Evolutionary conservation across 2,329 filamentous ascomycete genomes (phyloP).

Genomic region (Venturia carpophila): DNA sequence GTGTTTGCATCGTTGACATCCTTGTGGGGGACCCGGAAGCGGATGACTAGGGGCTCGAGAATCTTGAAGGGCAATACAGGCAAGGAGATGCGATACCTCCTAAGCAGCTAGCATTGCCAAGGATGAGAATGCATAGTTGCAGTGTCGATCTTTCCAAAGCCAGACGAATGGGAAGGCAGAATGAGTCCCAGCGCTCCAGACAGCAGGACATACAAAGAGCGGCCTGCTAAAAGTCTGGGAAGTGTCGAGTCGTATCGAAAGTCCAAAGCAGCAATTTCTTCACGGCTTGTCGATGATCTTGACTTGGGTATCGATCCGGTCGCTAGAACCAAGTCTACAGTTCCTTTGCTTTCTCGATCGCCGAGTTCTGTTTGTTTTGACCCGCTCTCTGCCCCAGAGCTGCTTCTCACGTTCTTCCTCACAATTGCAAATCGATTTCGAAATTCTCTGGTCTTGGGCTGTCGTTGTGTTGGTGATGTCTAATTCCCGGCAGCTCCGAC

Average conservation of each 20-base stretch:
- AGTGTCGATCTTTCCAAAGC: no score
- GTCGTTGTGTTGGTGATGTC: background rate
- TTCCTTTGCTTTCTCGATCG: background rate
- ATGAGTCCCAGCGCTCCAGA: background rate
- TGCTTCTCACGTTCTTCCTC: conserved; percentile 23
- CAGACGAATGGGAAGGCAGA: no score
- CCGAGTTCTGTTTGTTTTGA: background rate
- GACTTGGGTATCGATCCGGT: background rate
- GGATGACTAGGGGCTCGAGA: no score
- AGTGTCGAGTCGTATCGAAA: background rate
- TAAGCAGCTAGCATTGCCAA: no score
- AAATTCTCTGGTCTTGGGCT: background rate
- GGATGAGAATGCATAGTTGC: background rate
- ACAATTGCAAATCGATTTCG: conserved; percentile 22
- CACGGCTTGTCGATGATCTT: background rate
- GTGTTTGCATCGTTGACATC: no score
- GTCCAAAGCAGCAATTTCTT: background rate
- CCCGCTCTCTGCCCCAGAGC: conserved; percentile 21
- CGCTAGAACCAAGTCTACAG: background rate
- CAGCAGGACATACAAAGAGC: background rate
- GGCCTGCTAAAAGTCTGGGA: background rate
- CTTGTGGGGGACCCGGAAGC: no score
- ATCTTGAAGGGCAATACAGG: no score
- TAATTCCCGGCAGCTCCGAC: conserved; percentile 21
- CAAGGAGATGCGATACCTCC: background rate